Percentiles rank a stretch among this genome's conserved stretches.
These are phyloP conservation scores for Coleophoma eucalyptorum DNA, from an alignment of 2,329 filamentous ascomycete genomes.

Conservation along the genomic window DNA sequence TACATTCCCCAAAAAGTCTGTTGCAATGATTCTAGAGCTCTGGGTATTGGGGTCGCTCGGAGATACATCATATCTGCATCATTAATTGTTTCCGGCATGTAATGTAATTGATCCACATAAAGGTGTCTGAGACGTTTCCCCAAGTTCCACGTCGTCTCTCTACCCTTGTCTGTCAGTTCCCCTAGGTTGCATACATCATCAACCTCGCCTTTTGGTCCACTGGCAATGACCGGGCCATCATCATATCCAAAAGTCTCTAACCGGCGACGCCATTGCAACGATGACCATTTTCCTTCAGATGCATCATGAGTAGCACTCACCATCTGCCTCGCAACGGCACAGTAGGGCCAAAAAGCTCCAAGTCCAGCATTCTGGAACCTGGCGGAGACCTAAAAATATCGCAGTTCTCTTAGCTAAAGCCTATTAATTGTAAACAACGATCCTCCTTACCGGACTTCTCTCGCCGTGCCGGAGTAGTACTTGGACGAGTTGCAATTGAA, in stretches of 20 bases:
- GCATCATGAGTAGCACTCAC: constrained; percentile 54
- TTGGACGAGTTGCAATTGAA: constrained; percentile 88
- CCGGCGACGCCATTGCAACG: constrained; percentile 59
- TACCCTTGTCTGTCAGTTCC: constrained; percentile 72
- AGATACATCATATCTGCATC: constrained; percentile 64
- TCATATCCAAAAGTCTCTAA: constrained; percentile 77
- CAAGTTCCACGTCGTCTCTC: constrained; percentile 66
- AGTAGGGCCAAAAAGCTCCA: constrained; percentile 84
- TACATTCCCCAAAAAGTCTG: constrained; percentile 75
- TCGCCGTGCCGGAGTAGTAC: constrained; percentile 77
- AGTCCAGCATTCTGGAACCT: constrained; percentile 78
- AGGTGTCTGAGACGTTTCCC: constrained; percentile 65
- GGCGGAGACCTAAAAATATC: constrained; percentile 49
- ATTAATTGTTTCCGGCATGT: constrained; percentile 58
- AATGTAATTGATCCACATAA: constrained; percentile 71
- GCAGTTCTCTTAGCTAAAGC: no score
- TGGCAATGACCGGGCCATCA: constrained; percentile 66
- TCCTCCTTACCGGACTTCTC: constrained; percentile 60
- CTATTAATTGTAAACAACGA: no score
- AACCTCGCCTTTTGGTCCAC: constrained; percentile 64
- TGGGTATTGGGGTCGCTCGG: constrained; percentile 69
- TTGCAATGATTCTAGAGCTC: constrained; percentile 74
- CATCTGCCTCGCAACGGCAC: constrained; percentile 70
- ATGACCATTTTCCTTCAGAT: constrained; percentile 32
- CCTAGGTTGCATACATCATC: constrained; percentile 78